These are phyloP conservation scores for Solanum raphanifolium DNA, from an alignment of 257 asterid genomes.

Conservation along the genomic window DNA sequence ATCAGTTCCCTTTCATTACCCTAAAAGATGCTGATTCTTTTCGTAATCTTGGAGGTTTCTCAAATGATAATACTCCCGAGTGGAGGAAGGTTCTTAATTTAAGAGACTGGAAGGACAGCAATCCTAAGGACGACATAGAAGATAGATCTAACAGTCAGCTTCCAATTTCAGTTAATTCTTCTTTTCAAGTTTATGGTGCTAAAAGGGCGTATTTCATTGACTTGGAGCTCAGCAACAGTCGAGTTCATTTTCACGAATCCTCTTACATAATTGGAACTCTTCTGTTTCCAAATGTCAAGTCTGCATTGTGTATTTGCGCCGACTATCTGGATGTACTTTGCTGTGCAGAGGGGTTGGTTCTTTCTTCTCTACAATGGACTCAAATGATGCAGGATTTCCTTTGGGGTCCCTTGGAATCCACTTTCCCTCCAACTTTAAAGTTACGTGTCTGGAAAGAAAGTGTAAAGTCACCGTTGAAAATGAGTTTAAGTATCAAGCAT, in stretches of 20 bases:
- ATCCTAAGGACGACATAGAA: slow-evolving; percentile 8
- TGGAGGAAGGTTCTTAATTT: slow-evolving; percentile 30
- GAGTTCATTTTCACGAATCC: slow-evolving; percentile 79
- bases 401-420: slow-evolving; percentile 69
- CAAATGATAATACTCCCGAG: slow-evolving; percentile 25
- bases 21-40: slow-evolving; percentile 20
- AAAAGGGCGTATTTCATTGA: slow-evolving; percentile 23
- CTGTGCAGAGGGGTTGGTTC: slow-evolving; percentile 56
- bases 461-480: slow-evolving; percentile 18
- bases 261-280: slow-evolving; percentile 59
- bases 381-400: slow-evolving; percentile 38
- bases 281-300: slow-evolving; percentile 44
- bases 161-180: slow-evolving; percentile 13
- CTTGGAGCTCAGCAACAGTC: slow-evolving; percentile 34
- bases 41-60: slow-evolving; percentile 21
- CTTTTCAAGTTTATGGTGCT: slow-evolving; percentile 6
- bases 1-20: slow-evolving; percentile 29
- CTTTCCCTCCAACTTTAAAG: slow-evolving; percentile 52
- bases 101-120: slow-evolving; percentile 19
- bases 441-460: slow-evolving; percentile 47
- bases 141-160: slow-evolving; percentile 14
- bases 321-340: slow-evolving; percentile 46
- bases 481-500: slow-evolving; percentile 51
- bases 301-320: slow-evolving; percentile 28
- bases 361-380: slow-evolving; percentile 66